Evolutionary conservation across 225 moss, liverwort and hornwort genomes (phyloP), one percentile per base, ranked within the genome.

Genomic region (Sphagnum tenellum): DNA sequence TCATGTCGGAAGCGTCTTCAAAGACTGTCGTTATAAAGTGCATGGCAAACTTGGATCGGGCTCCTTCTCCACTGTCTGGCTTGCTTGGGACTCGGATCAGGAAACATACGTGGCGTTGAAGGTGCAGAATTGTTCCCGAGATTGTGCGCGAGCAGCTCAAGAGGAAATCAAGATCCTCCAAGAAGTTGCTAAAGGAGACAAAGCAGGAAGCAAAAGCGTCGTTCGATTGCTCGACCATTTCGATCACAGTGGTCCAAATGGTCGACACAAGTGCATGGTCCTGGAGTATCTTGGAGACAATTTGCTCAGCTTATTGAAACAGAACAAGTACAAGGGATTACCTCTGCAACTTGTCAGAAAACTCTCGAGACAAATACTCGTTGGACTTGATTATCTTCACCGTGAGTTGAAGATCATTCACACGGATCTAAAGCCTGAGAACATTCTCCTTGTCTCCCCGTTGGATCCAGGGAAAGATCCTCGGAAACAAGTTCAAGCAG

Each of bases 261-360:
- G 71, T 64, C 4, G 44, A 4, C 84, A 89, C 58, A 69, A 86
- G 1, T 94, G 89, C 14, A 92, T 95, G 89, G 89, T 95, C 3
- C 92, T 95, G 63, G 95, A 95, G 64, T 84, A 79, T 2, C 68
- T 95, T 9, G 95, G 89, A 54, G 95, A 95, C 69, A 95, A 88
- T 62, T 74, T 95, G 49, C 70, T 95, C 3, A 89, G 88, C 0
- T 70, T 92, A 2, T 87, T 92, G 46, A 95, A 89, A 50, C 69
- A 73, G 8, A 86, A 71, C 29, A 85, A 88, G 55, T 89, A 92
- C 54, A 83, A 70, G 67, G 95, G 92, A 11, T 70, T 92, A 70
- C 79, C 82, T 2, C 49, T 95, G 9, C 8, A 76, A 0, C 71
- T 88, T 76, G 88, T 92, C 3, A 82, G 84, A 12, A 71, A 75